These are phyloP conservation scores for Citrus hindsii DNA, from an alignment of 345 rosid genomes.

Conservation along the genomic window DNA sequence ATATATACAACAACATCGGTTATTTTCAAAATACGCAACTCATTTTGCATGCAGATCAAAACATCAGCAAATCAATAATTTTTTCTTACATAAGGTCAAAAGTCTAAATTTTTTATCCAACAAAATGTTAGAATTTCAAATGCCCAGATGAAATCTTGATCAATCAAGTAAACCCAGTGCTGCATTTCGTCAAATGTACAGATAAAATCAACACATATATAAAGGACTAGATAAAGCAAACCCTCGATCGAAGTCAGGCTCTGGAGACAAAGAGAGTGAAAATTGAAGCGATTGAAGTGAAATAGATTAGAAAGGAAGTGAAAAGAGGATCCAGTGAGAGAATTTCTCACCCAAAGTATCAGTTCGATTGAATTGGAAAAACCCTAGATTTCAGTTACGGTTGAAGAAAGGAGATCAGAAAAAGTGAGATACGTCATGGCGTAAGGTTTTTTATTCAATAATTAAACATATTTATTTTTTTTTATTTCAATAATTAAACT, in stretches of 20 bases:
- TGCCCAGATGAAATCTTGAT: not conserved
- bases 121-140: not conserved
- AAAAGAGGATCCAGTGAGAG: not conserved
- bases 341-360: not conserved
- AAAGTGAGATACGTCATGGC: not conserved
- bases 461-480: too few species aligned
- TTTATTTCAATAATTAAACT: too few species aligned
- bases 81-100: not conserved
- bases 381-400: conserved; percentile 11
- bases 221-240: not conserved
- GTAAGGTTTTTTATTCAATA: not conserved
- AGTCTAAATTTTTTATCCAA: not conserved
- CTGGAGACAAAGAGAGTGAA: not conserved
- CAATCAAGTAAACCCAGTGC: not conserved
- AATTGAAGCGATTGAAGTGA: not conserved
- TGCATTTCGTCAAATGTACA: not conserved
- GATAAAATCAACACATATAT: not conserved
- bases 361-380: conserved; percentile 8
- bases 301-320: not conserved
- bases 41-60: not conserved
- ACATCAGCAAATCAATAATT: not conserved
- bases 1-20: not conserved
- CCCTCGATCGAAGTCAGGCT: not conserved
- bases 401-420: not conserved
- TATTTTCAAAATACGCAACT: too few species aligned